Evolutionary conservation across 768 basidiomycete species (phyloP), one percentile per base, ranked within the genome.

Genomic region (Leccinum arenicola): DNA sequence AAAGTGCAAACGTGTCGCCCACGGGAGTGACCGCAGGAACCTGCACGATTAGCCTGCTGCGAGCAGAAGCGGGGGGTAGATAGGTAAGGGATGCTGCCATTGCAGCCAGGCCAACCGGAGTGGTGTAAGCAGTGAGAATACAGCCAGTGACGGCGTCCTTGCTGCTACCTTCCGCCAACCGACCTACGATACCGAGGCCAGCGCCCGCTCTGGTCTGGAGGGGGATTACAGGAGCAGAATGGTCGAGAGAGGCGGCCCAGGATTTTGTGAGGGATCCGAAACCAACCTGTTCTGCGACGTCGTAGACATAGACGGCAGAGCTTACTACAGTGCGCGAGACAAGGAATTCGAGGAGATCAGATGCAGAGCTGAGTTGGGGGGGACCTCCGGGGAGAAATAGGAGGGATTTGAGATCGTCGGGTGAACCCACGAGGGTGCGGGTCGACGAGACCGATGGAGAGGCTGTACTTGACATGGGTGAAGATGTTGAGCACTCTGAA

Each of bases 121-220:
- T 89, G 4, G 91, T 92, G 73, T 88, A 94, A 1, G 88, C 87
- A 1, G 91, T 90, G 54, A 93, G 74, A 45, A 88, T 73, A 15
- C 85, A 80, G 19, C 82, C 83, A 49, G 76, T 80, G 33, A 76
- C 77, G 4, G 82, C 80, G 61, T 91, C 87, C 64, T 80, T 80
- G 71, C 88, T 91, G 15, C 91, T 84, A 38, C 90, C 88, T 67
- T 91, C 87, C 7, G 88, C 91, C 52, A 94, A 76, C 53, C 92
- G 78, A 36, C 95, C 91, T 56, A 91, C 81, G 63, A 95, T 78
- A 66, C 83, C 82, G 58, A 93, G 73, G 9, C 94, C 94, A 17
- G 94, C 93, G 50, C 94, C 94, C 6, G 87, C 81, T 59, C 94
- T 80, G 23, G 91, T 93, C 76, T 96, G 93, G 62, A 93, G 77